Evolutionary conservation across 1,139 yeast species (phyloP).

Genomic region (Candida sanyaensis): DNA sequence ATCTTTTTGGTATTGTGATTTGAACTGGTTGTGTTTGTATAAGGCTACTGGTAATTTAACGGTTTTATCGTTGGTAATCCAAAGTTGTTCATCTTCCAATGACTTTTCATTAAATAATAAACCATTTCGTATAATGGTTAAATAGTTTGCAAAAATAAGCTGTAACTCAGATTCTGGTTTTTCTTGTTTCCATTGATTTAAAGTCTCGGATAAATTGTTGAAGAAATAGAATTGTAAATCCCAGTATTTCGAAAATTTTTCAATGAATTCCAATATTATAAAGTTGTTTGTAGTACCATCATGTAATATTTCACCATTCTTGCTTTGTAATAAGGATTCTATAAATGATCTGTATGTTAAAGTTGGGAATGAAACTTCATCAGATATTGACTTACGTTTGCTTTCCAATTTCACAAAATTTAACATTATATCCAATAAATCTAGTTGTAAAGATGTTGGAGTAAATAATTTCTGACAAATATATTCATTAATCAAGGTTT

Average conservation of each 20-base stretch:
- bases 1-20: constrained; percentile 66
- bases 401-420: constrained; percentile 66
- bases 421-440: constrained; percentile 62
- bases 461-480: constrained; percentile 33
- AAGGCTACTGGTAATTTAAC: constrained; percentile 55
- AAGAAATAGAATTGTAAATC: constrained; percentile 71
- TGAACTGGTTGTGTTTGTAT: constrained; percentile 58
- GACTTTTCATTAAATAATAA: constrained; percentile 26
- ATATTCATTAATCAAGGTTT: constrained; percentile 42
- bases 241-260: constrained; percentile 46
- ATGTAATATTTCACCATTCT: constrained; percentile 33
- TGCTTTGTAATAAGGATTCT: constrained; percentile 41
- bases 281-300: constrained; percentile 57
- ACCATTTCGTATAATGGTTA: constrained; percentile 37
- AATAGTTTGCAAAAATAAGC: constrained; percentile 38
- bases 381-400: constrained; percentile 46
- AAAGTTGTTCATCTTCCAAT: constrained; percentile 35
- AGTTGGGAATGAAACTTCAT: constrained; percentile 63
- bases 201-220: constrained; percentile 24
- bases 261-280: constrained; percentile 60
- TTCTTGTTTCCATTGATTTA: constrained; percentile 23
- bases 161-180: constrained; percentile 21
- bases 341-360: constrained; percentile 53
- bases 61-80: constrained; percentile 18
- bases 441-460: constrained; percentile 54